Evolutionary conservation across 805 yeast genomes (phyloP).

Genomic region (Kluyveromyces dobzhanskii): DNA sequence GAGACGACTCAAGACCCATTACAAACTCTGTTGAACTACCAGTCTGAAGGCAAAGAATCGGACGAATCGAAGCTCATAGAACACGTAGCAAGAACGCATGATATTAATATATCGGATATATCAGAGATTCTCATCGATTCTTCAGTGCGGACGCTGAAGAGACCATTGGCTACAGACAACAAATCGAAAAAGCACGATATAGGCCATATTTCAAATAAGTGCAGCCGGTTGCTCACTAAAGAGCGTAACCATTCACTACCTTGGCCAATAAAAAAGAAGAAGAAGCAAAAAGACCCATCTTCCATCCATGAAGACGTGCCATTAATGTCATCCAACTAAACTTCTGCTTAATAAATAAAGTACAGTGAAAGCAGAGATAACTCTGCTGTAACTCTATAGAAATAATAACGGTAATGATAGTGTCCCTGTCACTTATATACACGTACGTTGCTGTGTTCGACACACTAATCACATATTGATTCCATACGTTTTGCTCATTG

Average conservation of each 20-base stretch:
- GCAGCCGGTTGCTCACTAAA: conserved; percentile 16
- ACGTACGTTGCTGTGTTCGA: too few species aligned
- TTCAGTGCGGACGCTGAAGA: neutral
- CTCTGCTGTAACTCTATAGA: too few species aligned
- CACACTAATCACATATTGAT: conserved; percentile 14
- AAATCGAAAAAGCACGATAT: conserved; percentile 14
- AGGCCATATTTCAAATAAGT: conserved; percentile 16
- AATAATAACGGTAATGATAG: too few species aligned
- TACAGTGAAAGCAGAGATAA: too few species aligned
- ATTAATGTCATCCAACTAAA: conserved; percentile 1
- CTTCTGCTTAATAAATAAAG: too few species aligned
- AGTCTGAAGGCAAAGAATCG: neutral
- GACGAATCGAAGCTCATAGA: conserved; percentile 4
- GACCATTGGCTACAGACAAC: conserved; percentile 7
- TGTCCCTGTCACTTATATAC: too few species aligned
- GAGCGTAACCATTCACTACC: conserved; percentile 14
- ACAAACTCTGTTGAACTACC: neutral
- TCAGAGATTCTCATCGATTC: conserved; percentile 10
- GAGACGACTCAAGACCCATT: neutral
- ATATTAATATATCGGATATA: conserved; percentile 18
- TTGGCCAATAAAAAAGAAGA: conserved; percentile 19
- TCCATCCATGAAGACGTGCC: conserved; percentile 14
- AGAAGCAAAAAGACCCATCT: neutral
- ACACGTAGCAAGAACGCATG: conserved; percentile 15
- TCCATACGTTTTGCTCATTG: conserved; percentile 19